Conservation (phyloP, 768 basidiomycete species). For the Rhodosporidiobolus sp. region DNA sequence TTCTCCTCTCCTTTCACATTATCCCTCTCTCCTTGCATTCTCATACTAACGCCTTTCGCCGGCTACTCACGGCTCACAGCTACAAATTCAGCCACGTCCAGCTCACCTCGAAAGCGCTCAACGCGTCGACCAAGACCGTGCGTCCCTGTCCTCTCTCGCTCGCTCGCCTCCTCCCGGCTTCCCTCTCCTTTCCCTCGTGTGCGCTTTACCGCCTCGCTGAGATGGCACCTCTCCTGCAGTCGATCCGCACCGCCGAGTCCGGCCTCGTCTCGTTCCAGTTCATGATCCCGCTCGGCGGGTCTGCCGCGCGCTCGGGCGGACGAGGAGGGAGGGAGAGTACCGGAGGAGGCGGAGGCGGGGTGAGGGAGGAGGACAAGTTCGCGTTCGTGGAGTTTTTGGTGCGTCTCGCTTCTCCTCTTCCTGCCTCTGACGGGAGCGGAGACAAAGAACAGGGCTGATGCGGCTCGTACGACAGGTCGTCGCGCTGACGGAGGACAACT, state of each 20-base stretch:
- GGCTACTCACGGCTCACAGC: constrained; percentile 58
- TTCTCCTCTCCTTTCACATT: background rate
- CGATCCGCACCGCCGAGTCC: constrained; percentile 74
- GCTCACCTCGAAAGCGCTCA: constrained; percentile 68
- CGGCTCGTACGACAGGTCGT: no score
- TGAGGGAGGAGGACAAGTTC: no score
- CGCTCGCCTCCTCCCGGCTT: background rate
- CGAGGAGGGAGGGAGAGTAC: no score
- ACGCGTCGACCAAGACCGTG: constrained; percentile 73
- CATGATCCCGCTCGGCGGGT: constrained; percentile 56
- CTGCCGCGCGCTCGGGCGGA: no score
- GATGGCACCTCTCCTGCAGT: constrained; percentile 47
- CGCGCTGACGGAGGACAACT: no score
- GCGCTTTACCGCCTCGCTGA: background rate
- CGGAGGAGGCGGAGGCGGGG: no score
- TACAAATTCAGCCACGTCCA: constrained; percentile 79
- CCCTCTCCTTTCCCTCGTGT: no score
- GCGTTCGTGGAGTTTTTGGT: no score
- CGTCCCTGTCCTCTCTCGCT: background rate
- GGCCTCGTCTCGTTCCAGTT: constrained; percentile 86
- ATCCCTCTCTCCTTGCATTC: background rate
- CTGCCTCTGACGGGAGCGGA: no score
- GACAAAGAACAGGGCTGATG: no score
- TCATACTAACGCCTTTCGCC: background rate
- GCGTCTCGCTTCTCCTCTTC: no score